phyloP scores from a whole-genome alignment of 192 early-diverging fungal species.

The Dissophora ornata region DNA sequence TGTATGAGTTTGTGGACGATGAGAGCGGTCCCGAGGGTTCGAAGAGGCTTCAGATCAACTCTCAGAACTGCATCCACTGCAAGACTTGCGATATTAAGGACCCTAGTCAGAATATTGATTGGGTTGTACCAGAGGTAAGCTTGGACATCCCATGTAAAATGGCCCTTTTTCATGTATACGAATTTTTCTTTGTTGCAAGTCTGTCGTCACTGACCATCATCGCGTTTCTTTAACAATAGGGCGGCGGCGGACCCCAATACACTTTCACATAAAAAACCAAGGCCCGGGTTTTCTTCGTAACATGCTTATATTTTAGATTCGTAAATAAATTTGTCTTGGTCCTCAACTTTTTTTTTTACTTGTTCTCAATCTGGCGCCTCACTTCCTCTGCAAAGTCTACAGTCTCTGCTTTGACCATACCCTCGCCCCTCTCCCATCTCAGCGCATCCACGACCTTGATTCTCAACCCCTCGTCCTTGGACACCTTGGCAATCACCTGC shows the following conservation, averaged over 20 bases:
- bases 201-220: neutral
- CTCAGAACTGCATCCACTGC: slow-evolving; percentile 98
- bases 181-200: too few relatives aligned
- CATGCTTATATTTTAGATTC: too few relatives aligned
- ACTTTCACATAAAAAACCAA: slow-evolving; percentile 39
- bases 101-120: slow-evolving; percentile 98
- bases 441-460: slow-evolving; percentile 76
- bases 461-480: slow-evolving; percentile 59
- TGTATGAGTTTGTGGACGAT: slow-evolving; percentile 98
- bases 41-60: slow-evolving; percentile 97
- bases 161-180: neutral
- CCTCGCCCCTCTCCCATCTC: slow-evolving; percentile 87
- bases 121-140: slow-evolving; percentile 84
- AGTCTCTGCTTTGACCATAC: slow-evolving; percentile 77
- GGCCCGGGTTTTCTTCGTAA: too few relatives aligned
- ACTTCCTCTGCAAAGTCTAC: slow-evolving; percentile 88
- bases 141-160: too few relatives aligned
- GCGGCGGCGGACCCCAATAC: slow-evolving; percentile 58
- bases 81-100: slow-evolving; percentile 99
- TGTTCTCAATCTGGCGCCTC: slow-evolving; percentile 45
- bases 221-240: slow-evolving; percentile 7
- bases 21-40: slow-evolving; percentile 82
- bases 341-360: too few relatives aligned
- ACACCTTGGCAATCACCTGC: slow-evolving; percentile 67
- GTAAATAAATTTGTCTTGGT: too few relatives aligned